Evolutionary conservation across 148 eudicot species (phyloP).

Genomic region (Rhododendron vialii): DNA sequence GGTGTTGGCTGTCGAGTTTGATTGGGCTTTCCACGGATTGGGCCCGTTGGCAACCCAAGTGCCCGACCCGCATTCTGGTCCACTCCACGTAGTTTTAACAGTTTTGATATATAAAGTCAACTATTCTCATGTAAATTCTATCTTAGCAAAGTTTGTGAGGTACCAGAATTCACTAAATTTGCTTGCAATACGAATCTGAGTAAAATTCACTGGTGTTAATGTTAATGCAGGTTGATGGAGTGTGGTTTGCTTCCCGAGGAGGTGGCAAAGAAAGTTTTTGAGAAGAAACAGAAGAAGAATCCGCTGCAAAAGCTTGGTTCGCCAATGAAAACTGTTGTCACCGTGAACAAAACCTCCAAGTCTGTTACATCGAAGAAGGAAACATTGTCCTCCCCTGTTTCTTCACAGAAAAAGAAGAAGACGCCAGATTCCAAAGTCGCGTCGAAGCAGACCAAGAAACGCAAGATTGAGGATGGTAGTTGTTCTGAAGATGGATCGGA

Average conservation of each 20-base stretch:
- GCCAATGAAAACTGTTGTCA: constrained; percentile 39
- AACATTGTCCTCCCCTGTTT: not conserved
- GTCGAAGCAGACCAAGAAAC: constrained; percentile 38
- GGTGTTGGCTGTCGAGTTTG: not conserved
- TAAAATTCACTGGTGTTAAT: not conserved
- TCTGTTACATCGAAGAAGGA: constrained; percentile 39
- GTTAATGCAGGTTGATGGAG: constrained; percentile 77
- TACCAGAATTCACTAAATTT: not conserved
- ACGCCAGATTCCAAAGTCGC: constrained; percentile 24
- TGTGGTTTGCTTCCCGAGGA: constrained; percentile 63
- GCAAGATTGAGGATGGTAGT: constrained; percentile 37
- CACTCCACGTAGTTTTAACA: not conserved
- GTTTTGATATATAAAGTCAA: not conserved
- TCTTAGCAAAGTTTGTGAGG: not conserved
- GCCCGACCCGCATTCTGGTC: not conserved
- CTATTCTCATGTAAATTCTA: too few species aligned
- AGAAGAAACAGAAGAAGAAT: constrained; percentile 49
- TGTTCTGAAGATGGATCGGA: constrained; percentile 40
- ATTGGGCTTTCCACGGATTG: not conserved
- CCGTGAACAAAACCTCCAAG: constrained; percentile 35
- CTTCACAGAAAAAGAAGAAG: constrained; percentile 31
- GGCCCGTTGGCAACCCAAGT: not conserved
- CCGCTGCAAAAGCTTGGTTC: constrained; percentile 50
- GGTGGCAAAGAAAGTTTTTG: constrained; percentile 47
- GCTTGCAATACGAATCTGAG: not conserved